Base-by-base conservation (phyloP, 352 stramenopile genomes). In the Phytophthora quininea region DNA sequence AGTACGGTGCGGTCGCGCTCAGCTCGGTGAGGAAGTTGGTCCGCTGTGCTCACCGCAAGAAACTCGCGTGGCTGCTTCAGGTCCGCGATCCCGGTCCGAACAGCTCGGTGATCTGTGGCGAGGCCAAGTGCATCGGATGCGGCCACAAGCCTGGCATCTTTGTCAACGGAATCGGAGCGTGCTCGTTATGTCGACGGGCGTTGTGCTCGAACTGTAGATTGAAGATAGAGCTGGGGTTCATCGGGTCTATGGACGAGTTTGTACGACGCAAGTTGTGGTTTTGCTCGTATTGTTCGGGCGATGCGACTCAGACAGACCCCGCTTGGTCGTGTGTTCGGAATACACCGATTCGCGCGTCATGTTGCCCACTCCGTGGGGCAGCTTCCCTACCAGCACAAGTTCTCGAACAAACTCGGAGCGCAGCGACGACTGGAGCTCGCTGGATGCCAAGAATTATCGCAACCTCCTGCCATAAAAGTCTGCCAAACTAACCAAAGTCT, bases 1-100 rank as follows among this genome's bases (percentile, higher is more conserved):
- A 87, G 48, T 84, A 80, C 12, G 71, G 64, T 1, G 64, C 77
- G 1, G 62, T 75, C 3, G 74, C 74, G 30, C 75, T 91, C 52
- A 61, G 81, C n/a, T 82, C 79, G 0, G 75, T 73, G 6, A 74
- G 71, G 29, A 77, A 82, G 57, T 66, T 78, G 50, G 58, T 89
- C 8, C 46, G 69, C 19, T 89, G 79, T 54, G 77, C 80, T 27
- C 79, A 83, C 46, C 70, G 78, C 54, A 86, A 86, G 57, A 88
- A 88, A 33, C 69, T 88, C 2, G 46, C 66, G 43, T 88, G 79
- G 79, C 40, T 85, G 30, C 46, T 79, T 29, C 62, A 30, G 50
- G 29, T 38, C 47, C 58, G 54, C n/a, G 51, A 66, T 6, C n/a
- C 43, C 4, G 48, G 35, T 2, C 19, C 33, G 30, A 56, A 46